A percentile compares a stretch with the other conserved stretches of the same genome.
These are phyloP conservation scores for Marasmius fiardii DNA, from an alignment of 1,284 basidiomycete genomes.

Conservation along the genomic window DNA sequence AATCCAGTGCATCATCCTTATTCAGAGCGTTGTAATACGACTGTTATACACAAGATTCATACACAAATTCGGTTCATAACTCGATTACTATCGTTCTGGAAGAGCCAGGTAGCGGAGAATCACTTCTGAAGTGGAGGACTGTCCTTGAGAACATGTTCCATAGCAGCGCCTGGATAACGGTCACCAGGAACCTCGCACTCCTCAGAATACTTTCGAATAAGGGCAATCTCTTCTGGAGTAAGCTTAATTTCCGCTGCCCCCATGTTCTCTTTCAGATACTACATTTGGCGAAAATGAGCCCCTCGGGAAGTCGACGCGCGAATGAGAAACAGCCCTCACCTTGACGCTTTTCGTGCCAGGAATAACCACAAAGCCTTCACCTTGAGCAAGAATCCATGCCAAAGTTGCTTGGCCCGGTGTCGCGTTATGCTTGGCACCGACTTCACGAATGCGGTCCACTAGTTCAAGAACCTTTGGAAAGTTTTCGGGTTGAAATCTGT, in stretches of 20 bases:
- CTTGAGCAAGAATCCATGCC: constrained; percentile 44
- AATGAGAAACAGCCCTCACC: background rate
- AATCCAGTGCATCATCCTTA: too few species aligned
- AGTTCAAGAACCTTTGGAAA: constrained; percentile 41
- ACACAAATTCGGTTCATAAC: too few species aligned
- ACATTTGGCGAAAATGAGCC: background rate
- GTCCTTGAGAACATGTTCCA: background rate
- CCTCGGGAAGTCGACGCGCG: background rate
- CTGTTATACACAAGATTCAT: too few species aligned
- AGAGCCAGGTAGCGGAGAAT: too few species aligned
- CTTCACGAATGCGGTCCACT: constrained; percentile 30
- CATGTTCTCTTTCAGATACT: constrained; percentile 21
- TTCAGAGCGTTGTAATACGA: too few species aligned
- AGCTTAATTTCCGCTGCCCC: constrained; percentile 13
- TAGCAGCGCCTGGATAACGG: constrained; percentile 7
- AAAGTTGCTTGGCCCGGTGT: constrained; percentile 42
- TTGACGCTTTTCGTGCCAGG: constrained; percentile 30
- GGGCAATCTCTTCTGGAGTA: constrained; percentile 13
- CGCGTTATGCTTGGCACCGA: constrained; percentile 30
- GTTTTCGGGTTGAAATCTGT: constrained; percentile 31
- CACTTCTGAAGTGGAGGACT: constrained; percentile 7
- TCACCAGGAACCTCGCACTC: constrained; percentile 12
- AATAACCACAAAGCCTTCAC: constrained; percentile 37
- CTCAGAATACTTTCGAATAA: constrained; percentile 15
- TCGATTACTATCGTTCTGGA: too few species aligned